Evolutionary conservation across 352 stramenopile species (phyloP).

Genomic region (Globisporangium barbulae): DNA sequence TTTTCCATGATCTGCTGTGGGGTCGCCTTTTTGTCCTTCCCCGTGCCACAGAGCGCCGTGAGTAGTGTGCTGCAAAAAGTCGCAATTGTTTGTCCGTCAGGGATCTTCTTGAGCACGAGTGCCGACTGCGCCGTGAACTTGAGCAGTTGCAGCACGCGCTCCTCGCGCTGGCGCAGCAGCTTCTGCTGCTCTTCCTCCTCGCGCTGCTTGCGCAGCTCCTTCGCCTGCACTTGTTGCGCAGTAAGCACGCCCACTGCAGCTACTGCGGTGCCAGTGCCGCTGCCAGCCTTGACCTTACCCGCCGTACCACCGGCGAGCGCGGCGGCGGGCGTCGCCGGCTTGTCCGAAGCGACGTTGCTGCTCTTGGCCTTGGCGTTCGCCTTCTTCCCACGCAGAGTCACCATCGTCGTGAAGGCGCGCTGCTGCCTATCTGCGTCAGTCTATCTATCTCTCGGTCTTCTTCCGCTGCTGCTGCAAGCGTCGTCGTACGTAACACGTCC

Average conservation of each 20-base stretch:
- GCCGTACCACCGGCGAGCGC: slow-evolving; percentile 9
- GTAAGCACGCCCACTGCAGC: background rate
- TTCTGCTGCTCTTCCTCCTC: slow-evolving; percentile 29
- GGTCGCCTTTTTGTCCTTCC: slow-evolving; percentile 45
- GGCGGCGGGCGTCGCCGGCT: slow-evolving; percentile 29
- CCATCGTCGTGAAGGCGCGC: slow-evolving; percentile 30
- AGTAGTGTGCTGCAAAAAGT: slow-evolving; percentile 49
- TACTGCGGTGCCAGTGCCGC: slow-evolving; percentile 4
- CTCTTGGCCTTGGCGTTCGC: slow-evolving; percentile 56
- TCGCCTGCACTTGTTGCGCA: slow-evolving; percentile 18
- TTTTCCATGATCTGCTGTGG: slow-evolving; percentile 63
- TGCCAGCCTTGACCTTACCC: slow-evolving; percentile 21
- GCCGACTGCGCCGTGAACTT: slow-evolving; percentile 44
- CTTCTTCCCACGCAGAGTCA: slow-evolving; percentile 74
- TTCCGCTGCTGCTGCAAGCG: background rate
- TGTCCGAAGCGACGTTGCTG: slow-evolving; percentile 30
- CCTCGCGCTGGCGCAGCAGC: slow-evolving; percentile 33
- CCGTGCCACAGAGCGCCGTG: slow-evolving; percentile 38
- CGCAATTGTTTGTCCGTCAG: slow-evolving; percentile 17
- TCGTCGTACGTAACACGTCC: background rate
- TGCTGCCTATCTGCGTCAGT: background rate
- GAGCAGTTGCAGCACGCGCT: slow-evolving; percentile 42
- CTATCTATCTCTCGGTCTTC: background rate
- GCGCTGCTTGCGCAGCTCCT: slow-evolving; percentile 23
- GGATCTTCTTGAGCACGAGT: slow-evolving; percentile 25